These are phyloP conservation scores for Eimeria sp. DNA, from an alignment of 169 alveolate genomes.

Conservation along the genomic window DNA sequence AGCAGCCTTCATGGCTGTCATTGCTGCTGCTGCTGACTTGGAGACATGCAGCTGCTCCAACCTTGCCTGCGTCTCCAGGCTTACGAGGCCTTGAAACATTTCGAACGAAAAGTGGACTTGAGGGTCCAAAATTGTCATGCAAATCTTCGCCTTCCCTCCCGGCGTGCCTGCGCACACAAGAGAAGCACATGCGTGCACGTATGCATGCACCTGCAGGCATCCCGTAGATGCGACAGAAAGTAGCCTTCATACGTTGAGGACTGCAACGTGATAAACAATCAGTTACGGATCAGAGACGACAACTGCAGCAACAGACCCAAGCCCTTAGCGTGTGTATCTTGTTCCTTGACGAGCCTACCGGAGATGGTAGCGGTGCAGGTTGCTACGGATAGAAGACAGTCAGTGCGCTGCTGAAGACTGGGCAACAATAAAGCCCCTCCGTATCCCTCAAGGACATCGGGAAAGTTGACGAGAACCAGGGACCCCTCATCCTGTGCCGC, in stretches of 20 bases:
- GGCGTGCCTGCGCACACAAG: neutral
- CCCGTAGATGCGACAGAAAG: too few relatives aligned
- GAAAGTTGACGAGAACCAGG: slow-evolving; percentile 26
- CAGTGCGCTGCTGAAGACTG: slow-evolving; percentile 67
- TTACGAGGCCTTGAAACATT: slow-evolving; percentile 78
- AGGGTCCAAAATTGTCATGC: slow-evolving; percentile 73
- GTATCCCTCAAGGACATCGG: slow-evolving; percentile 71
- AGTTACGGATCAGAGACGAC: neutral
- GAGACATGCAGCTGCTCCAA: slow-evolving; percentile 66
- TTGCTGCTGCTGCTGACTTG: slow-evolving; percentile 38
- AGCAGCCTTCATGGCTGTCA: slow-evolving; percentile 36
- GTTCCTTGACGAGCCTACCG: neutral
- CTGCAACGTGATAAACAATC: too few relatives aligned
- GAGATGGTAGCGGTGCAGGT: slow-evolving; percentile 39
- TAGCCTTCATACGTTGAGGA: too few relatives aligned
- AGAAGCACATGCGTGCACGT: neutral
- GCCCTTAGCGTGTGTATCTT: neutral
- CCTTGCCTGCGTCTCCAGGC: slow-evolving; percentile 72
- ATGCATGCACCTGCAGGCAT: neutral
- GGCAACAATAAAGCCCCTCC: slow-evolving; percentile 78
- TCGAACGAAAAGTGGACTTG: slow-evolving; percentile 81
- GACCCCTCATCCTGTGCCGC: slow-evolving; percentile 15
- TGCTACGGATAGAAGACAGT: slow-evolving; percentile 65
- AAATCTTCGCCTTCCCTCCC: slow-evolving; percentile 49
- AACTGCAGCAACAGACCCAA: neutral